phyloP scores from a whole-genome alignment of 2,329 filamentous ascomycete species.

The Drechslera avenae region DNA sequence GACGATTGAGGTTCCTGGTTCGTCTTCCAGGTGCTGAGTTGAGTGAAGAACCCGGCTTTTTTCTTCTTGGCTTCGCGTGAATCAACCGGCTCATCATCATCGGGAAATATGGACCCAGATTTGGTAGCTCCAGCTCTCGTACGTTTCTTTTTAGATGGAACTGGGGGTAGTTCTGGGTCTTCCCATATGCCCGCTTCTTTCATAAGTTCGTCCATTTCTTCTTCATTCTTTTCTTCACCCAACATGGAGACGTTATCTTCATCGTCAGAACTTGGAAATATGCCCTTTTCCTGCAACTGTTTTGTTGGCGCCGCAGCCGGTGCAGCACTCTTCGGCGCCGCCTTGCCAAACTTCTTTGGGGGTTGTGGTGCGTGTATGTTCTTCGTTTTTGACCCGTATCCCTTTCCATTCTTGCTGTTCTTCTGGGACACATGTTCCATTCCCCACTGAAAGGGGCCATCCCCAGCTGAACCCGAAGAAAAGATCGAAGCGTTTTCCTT shows the following conservation, averaged over 20 bases:
- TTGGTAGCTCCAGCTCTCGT: neutral
- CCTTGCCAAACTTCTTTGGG: slow-evolving; percentile 11
- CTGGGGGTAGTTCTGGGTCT: neutral
- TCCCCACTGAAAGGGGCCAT: slow-evolving; percentile 6
- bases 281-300: neutral
- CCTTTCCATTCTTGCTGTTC: slow-evolving; percentile 1
- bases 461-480: slow-evolving; percentile 7
- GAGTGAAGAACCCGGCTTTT: slow-evolving; percentile 18
- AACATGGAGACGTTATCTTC: slow-evolving; percentile 11
- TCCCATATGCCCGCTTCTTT: too few species aligned
- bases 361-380: slow-evolving; percentile 19
- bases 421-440: slow-evolving; percentile 21
- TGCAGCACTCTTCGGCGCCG: neutral
- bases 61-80: slow-evolving; percentile 11
- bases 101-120: neutral
- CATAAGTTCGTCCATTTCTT: neutral
- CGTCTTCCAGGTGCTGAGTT: slow-evolving; percentile 24
- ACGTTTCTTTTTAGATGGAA: slow-evolving; percentile 12
- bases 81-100: slow-evolving; percentile 5
- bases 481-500: slow-evolving; percentile 26
- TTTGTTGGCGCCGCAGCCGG: neutral
- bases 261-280: neutral
- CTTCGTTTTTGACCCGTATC: slow-evolving; percentile 7
- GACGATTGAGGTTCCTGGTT: slow-evolving; percentile 19
- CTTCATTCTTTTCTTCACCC: slow-evolving; percentile 6